Evolutionary conservation across 345 rosid genomes (phyloP).

Genomic region (Salix koriyanagi): DNA sequence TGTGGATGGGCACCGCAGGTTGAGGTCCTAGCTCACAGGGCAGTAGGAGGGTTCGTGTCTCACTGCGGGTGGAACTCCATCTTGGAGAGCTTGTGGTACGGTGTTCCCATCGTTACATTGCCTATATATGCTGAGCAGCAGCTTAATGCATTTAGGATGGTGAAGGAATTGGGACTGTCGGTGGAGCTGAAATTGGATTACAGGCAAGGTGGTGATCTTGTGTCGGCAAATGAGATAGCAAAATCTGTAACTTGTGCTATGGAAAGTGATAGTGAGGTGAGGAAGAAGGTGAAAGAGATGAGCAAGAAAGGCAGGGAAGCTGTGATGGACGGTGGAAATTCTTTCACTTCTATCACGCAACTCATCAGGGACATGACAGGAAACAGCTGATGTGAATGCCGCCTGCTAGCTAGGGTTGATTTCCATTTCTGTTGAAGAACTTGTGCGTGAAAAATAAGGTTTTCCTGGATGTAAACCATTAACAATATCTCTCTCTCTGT

Average conservation of each 20-base stretch:
- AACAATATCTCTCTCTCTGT: no score
- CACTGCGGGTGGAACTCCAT: slow-evolving; percentile 15
- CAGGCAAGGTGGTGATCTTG: slow-evolving; percentile 3
- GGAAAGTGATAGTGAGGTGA: slow-evolving; percentile 22
- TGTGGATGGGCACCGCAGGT: slow-evolving; percentile 20
- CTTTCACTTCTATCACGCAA: slow-evolving; percentile 11
- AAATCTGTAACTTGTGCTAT: slow-evolving; percentile 15
- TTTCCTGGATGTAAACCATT: no score
- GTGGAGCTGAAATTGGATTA: slow-evolving; percentile 29
- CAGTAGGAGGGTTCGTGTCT: slow-evolving; percentile 5
- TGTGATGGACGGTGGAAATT: slow-evolving; percentile 25
- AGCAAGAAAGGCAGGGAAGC: slow-evolving; percentile 13
- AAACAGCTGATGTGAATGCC: not conserved
- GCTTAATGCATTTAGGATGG: slow-evolving; percentile 24
- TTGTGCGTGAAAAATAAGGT: no score
- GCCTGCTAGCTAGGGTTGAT: no score
- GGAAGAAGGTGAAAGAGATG: slow-evolving; percentile 27
- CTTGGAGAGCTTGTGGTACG: slow-evolving; percentile 11
- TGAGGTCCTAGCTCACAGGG: slow-evolving; percentile 2
- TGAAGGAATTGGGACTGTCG: slow-evolving; percentile 6
- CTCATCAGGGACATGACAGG: slow-evolving; percentile 16
- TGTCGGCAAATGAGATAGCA: slow-evolving; percentile 27
- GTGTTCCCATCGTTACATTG: slow-evolving; percentile 30
- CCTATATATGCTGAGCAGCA: slow-evolving; percentile 28
- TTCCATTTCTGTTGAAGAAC: no score